A percentile compares a stretch with the other conserved stretches of the same genome.
Evolutionary conservation across 495 filamentous ascomycete species (phyloP).

Genomic region (Filosporella fistucella): DNA sequence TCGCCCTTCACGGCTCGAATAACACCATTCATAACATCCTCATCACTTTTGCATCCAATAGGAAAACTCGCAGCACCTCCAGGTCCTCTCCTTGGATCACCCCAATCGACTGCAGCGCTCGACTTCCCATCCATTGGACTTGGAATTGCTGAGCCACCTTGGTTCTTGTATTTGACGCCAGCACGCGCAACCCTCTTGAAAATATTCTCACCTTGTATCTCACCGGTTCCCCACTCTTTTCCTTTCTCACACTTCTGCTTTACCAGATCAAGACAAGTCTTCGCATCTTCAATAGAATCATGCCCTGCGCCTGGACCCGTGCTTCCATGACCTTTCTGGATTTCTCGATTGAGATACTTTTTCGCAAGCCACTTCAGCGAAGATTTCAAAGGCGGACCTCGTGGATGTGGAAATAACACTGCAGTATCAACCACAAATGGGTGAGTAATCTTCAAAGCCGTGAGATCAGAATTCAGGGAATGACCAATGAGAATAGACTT

Average conservation of each 20-base stretch:
- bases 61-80: constrained; percentile 65
- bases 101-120: constrained; percentile 87
- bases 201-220: constrained; percentile 72
- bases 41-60: constrained; percentile 71
- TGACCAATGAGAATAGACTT: constrained; percentile 83
- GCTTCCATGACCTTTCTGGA: constrained; percentile 68
- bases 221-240: constrained; percentile 71
- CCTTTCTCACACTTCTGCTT: constrained; percentile 95
- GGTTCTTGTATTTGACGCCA: constrained; percentile 43
- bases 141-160: constrained; percentile 42
- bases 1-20: constrained; percentile 66
- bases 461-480: constrained; percentile 85
- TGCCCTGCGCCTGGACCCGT: constrained; percentile 57
- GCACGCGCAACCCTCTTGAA: constrained; percentile 74
- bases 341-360: constrained; percentile 75
- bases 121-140: constrained; percentile 51
- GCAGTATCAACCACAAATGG: constrained; percentile 91
- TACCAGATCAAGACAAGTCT: constrained; percentile 83
- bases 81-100: constrained; percentile 67
- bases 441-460: constrained; percentile 77
- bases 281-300: constrained; percentile 88
- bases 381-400: constrained; percentile 66
- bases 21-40: constrained; percentile 67
- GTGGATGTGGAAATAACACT: constrained; percentile 77
- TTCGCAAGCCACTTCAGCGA: constrained; percentile 81